Evolutionary conservation across 2,329 filamentous ascomycete species (phyloP).

Genomic region (Venturia pyrina): DNA sequence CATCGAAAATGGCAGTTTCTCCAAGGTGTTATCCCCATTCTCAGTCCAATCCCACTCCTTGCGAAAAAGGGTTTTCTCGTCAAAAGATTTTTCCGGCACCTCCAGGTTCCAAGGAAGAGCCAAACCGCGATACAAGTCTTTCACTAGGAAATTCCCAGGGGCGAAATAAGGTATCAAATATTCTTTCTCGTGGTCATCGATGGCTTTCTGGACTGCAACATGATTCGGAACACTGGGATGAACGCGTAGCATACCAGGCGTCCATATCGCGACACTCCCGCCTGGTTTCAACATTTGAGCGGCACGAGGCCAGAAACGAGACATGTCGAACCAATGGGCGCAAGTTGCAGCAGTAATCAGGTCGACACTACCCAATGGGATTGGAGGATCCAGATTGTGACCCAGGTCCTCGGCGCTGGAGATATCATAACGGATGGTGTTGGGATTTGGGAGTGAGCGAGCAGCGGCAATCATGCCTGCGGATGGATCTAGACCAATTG

Average conservation of each 20-base stretch:
- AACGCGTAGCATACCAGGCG: constrained; percentile 21
- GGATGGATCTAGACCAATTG: constrained; percentile 42
- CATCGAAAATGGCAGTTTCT: constrained; percentile 18
- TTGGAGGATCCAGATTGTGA: constrained; percentile 16
- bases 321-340: constrained; percentile 50
- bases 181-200: constrained; percentile 29
- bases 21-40: constrained; percentile 17
- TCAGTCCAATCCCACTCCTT: constrained; percentile 33
- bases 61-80: constrained; percentile 25
- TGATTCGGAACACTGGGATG: constrained; percentile 31
- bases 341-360: constrained; percentile 41
- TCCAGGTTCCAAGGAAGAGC: constrained; percentile 40
- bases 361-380: constrained; percentile 33
- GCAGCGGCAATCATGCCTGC: constrained; percentile 45
- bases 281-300: constrained; percentile 39
- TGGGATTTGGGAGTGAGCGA: constrained; percentile 15
- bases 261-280: constrained; percentile 47
- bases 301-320: constrained; percentile 38
- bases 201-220: constrained; percentile 25
- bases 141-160: constrained; percentile 34
- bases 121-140: constrained; percentile 33
- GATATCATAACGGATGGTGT: constrained; percentile 32
- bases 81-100: constrained; percentile 28
- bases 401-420: constrained; percentile 37
- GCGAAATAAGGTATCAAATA: constrained; percentile 30